Base-by-base conservation (phyloP, 2,329 filamentous ascomycete species). In the Claviceps digitariae region DNA sequence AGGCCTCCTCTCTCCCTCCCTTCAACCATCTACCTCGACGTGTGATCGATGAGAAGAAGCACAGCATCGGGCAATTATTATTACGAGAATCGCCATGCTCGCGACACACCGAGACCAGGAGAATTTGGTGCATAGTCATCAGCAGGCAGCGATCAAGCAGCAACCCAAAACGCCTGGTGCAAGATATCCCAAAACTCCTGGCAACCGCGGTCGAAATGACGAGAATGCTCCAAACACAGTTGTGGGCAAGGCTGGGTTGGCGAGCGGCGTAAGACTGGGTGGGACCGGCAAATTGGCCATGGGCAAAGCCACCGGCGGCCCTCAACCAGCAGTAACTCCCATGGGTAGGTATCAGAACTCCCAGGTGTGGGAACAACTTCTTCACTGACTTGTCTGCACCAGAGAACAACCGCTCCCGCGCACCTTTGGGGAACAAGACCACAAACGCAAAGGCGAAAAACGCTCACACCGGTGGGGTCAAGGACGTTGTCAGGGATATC, bases 391-490 rank as follows among this genome's bases (percentile, higher is more conserved):
- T 45, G 27, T 45, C 27, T 2, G 48, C 20, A 50, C 48, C 48
- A 68, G 68, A 61, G 13, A 62, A 63, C 29, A 62, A 63, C 29
- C 81, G 82, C 55, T 83, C 75, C 55, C 83, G 91, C 62, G 90
- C 90, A 40, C 87, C 89, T 13, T 73, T 98, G 48, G 91, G 91
- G 36, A 85, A 88, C 75, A 98, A 98, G 70, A 97, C 91, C 1
- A 97, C 93, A 51, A 98, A 98, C 68, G 89, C 87, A 52, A 97
- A 95, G 73, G 79, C 84, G 55, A 81, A 75, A 64, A 76, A 75
- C 50, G 77, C 82, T 59, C 83, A 86, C 57, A 83, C 82, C 4
- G 79, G 79, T 7, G 83, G 79, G 31, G 83, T 78, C 34, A 84
- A 83, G 61, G 72, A 72, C 55, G 72, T 74, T 23, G 74, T 77